Evolutionary conservation across 1,139 yeast genomes (phyloP), one percentile per base, ranked within the genome.

Genomic region (Candida smagusa): DNA sequence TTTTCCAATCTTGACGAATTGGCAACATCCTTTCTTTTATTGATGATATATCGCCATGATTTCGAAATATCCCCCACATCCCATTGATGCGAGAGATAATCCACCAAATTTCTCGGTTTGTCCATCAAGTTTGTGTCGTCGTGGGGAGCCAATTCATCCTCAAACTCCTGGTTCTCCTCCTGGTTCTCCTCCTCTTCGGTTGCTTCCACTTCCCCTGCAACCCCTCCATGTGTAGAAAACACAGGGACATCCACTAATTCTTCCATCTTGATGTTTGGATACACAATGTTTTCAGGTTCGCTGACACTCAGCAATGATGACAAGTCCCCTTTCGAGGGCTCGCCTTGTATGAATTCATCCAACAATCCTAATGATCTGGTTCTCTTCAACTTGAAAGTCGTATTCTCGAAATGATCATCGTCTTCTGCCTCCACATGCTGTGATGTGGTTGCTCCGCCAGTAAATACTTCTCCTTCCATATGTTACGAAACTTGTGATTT

Each of bases 11-110:
- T 68, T 3, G 84, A 74, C 2, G 79, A 65, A 52, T 79, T 79
- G 12, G 88, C 87, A 21, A 81, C 80, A 51, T 80, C 84, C 46
- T 85, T 84, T 37, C 96, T 77, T 51, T 86, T 82, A 46, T 81
- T 67, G 33, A 88, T 90, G 44, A 92, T 85, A 58, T 92, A 92
- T 47, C 96, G 74, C 98, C 98, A 92, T 28, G 96, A 87, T 49
- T 86, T 86, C 9, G 95, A 85, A 29, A 92, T 87, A 58, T 92
- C 98, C 4, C 81, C 69, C 48, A 90, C 97, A 52, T 88, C 88
- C 98, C 98, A 92, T 56, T 92, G 77, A 57, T 92, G 96, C 4
- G 96, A 86, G 32, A 92, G 72, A 59, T 92, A 92, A 64, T 92
- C 98, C 11, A 92, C 98, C 55, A 90, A 97, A 37, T 83, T 76